phyloP scores from a whole-genome alignment of 352 stramenopile species.

The Phytophthora tentaculata region DNA sequence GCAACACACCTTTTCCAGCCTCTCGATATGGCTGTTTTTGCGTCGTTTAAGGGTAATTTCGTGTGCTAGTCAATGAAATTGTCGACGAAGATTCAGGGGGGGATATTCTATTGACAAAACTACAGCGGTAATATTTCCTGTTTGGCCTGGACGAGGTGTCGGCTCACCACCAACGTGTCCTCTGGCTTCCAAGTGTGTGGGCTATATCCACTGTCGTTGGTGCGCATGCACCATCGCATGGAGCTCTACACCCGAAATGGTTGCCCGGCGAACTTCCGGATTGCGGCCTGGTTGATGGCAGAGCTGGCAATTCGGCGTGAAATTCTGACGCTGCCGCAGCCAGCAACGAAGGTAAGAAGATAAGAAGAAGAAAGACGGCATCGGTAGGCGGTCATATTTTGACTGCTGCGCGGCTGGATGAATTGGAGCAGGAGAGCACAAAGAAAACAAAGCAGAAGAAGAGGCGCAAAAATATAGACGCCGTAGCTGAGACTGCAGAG shows the following conservation, averaged over 20 bases:
- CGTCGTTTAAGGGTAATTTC: neutral
- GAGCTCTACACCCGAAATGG: neutral
- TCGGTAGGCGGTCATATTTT: neutral
- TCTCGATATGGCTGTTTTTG: neutral
- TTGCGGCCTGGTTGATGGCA: neutral
- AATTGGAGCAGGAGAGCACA: neutral
- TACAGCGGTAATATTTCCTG: neutral
- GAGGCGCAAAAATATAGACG: neutral
- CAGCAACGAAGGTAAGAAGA: neutral
- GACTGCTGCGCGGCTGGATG: neutral
- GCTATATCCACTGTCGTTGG: neutral
- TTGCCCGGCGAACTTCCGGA: neutral
- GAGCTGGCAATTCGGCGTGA: neutral
- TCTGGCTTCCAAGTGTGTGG: neutral
- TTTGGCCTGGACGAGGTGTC: neutral
- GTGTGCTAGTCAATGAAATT: neutral
- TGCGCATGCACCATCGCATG: neutral
- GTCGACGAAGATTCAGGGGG: neutral
- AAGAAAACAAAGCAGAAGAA: neutral
- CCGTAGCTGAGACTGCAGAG: neutral
- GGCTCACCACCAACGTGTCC: neutral
- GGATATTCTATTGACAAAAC: neutral
- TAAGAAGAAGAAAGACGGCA: neutral
- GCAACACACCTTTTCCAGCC: neutral
- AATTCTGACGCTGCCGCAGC: neutral